Conservation (phyloP, 2,329 filamentous ascomycete species). For the Neonectria ditissima region DNA sequence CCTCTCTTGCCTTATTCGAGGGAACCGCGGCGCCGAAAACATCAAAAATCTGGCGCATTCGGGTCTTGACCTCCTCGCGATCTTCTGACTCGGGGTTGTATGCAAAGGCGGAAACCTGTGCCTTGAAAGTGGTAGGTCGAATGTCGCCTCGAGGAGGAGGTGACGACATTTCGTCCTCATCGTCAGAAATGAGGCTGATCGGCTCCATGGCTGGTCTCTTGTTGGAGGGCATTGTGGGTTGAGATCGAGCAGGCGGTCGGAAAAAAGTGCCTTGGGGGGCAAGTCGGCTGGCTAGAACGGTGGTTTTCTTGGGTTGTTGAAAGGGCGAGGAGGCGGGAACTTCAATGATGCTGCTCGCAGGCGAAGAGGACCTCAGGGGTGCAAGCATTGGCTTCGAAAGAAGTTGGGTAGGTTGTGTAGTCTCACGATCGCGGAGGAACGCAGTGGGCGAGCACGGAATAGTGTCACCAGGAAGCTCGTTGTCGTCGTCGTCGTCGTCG, state of each 20-base stretch:
- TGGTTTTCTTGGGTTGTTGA: constrained; percentile 52
- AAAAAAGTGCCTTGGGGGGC: constrained; percentile 82
- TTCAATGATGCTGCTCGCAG: constrained; percentile 69
- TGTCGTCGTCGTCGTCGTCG: constrained; percentile 60
- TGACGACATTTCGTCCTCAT: constrained; percentile 54
- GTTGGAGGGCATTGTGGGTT: constrained; percentile 40
- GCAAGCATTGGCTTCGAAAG: constrained; percentile 54
- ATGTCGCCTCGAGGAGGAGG: constrained; percentile 69
- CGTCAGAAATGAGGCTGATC: constrained; percentile 63
- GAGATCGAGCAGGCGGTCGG: constrained; percentile 58
- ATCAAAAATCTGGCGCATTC: constrained; percentile 53
- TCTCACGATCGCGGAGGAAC: constrained; percentile 47
- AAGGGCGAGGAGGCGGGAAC: constrained; percentile 91
- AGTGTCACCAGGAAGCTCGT: constrained; percentile 60
- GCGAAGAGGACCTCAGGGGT: constrained; percentile 55
- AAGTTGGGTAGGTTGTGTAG: constrained; percentile 62
- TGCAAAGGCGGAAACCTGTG: constrained; percentile 52
- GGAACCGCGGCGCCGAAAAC: constrained; percentile 49
- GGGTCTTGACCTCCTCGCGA: constrained; percentile 49
- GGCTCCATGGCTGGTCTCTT: constrained; percentile 55
- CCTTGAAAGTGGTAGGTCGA: constrained; percentile 68
- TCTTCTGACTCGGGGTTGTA: constrained; percentile 63
- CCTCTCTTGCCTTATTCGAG: constrained; percentile 48
- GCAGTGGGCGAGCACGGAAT: constrained; percentile 58
- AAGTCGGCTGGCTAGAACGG: constrained; percentile 67